phyloP scores from a whole-genome alignment of 176 grass and related monocot genomes.

The Eragrostis nindensis region DNA sequence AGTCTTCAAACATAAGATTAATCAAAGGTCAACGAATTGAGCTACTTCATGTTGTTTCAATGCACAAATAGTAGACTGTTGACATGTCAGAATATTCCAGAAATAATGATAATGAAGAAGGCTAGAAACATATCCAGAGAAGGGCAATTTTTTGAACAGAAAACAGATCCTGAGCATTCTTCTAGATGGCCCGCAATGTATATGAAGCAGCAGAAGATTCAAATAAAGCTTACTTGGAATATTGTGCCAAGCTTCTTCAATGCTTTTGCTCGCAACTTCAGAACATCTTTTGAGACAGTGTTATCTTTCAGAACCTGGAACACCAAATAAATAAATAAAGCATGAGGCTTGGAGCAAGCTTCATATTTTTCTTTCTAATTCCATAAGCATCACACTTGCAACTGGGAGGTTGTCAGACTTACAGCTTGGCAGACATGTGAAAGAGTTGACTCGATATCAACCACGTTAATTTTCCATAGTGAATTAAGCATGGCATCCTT shows the following conservation, averaged over 20 bases:
- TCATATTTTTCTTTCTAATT: slow-evolving; percentile 2
- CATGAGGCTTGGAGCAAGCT: background rate
- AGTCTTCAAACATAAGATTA: slow-evolving; percentile 5
- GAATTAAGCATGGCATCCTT: slow-evolving; percentile 91
- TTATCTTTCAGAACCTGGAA: slow-evolving; percentile 86
- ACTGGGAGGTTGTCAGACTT: slow-evolving; percentile 18
- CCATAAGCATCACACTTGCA: background rate
- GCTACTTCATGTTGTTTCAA: background rate
- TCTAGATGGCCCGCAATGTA: background rate
- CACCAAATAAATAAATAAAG: slow-evolving; percentile 28
- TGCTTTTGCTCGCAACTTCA: slow-evolving; percentile 76
- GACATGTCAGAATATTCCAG: background rate
- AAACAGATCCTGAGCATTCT: background rate
- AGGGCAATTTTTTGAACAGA: background rate
- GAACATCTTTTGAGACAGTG: slow-evolving; percentile 72
- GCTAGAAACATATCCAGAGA: background rate
- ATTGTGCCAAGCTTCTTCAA: slow-evolving; percentile 92
- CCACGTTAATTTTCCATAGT: slow-evolving; percentile 98
- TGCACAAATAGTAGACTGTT: background rate
- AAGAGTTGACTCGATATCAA: slow-evolving; percentile 91
- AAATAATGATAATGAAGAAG: background rate
- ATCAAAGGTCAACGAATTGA: background rate
- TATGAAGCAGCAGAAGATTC: slow-evolving; percentile 8
- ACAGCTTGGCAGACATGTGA: slow-evolving; percentile 87
- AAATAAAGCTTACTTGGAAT: slow-evolving; percentile 76